Base-by-base conservation (phyloP, 2,329 filamentous ascomycete genomes). In the Venturia carpophila region DNA sequence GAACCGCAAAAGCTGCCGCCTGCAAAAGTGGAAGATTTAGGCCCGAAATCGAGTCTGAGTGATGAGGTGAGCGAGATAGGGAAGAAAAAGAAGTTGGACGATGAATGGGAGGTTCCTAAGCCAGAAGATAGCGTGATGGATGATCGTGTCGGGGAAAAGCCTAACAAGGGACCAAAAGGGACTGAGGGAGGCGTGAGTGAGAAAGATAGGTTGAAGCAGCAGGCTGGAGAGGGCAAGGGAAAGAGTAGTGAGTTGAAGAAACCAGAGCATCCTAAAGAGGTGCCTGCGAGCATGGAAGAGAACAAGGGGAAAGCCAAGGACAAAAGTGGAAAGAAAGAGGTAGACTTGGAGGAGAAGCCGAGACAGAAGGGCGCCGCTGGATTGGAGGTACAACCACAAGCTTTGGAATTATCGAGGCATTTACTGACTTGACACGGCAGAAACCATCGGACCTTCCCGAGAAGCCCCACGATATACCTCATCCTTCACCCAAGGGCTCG, bases 151-250 rank as follows among this genome's bases (percentile, higher is more conserved):
- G 82, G 91, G 69, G 78, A 63, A 10, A 45, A 84, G 49, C 91
- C 92, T 5, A 92, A 92, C 73, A 84, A 92, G 74, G 93, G 92
- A 60, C 95, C 91, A 1, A 90, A 89, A 4, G 93, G 93, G 47
- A 96, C 90, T 1, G 90, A 92, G 72, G 92, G 92, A 15, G 92
- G 93, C 63, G 90, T 97, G 52, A 91, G 88, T 34, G 89, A 92
- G 73, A 96, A 95, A 76, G 86, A 87, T 70, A 94, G 91, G 78
- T 83, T 85, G 67, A 87, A 89, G 72, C 82, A 83, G 66, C 81
- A 83, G 72, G 87, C 82, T 3, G 87, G 83, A 69, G 84, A 89
- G 11, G 47, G 41, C 15, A 43, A 39, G 11, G 34, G 39, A 24
- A 30, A 42, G 37, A 45, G n/a, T 7, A n/a, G 30, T 19, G 60